phyloP scores from a whole-genome alignment of 306 rosid species.

The Quercus glauca region DNA sequence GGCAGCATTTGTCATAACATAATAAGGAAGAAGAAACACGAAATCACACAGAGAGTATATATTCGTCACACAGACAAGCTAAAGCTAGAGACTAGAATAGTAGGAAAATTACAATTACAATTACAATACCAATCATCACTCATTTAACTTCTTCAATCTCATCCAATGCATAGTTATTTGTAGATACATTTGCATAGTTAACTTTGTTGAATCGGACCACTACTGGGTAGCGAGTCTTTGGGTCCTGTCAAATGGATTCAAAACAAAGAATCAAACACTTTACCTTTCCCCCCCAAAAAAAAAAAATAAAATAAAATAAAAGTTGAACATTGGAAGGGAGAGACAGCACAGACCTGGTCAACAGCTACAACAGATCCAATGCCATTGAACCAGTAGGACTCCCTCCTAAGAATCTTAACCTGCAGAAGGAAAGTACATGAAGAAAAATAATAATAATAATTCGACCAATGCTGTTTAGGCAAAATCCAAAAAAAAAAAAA shows the following conservation, averaged over 20 bases:
- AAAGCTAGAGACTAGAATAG: constrained; percentile 35
- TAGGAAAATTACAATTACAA: constrained; percentile 39
- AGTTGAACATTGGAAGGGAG: neutral
- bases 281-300: neutral
- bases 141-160: constrained; percentile 68
- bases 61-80: constrained; percentile 26
- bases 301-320: neutral
- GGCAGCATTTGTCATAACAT: constrained; percentile 10
- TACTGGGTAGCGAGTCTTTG: constrained; percentile 78
- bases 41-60: constrained; percentile 47
- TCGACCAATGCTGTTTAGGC: no score
- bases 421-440: constrained; percentile 22
- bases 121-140: constrained; percentile 29
- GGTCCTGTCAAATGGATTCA: constrained; percentile 44
- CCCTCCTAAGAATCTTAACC: constrained; percentile 88
- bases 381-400: constrained; percentile 83
- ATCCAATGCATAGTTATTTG: constrained; percentile 90
- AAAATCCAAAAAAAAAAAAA: no score
- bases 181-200: constrained; percentile 82
- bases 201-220: constrained; percentile 86
- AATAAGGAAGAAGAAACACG: constrained; percentile 3
- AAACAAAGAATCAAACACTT: constrained; percentile 7
- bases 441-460: no score
- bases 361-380: constrained; percentile 78
- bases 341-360: constrained; percentile 58